Percentiles rank a stretch among this genome's conserved stretches.
Evolutionary conservation across 768 basidiomycete genomes (phyloP).

Genomic region (Trametes gibbosa): DNA sequence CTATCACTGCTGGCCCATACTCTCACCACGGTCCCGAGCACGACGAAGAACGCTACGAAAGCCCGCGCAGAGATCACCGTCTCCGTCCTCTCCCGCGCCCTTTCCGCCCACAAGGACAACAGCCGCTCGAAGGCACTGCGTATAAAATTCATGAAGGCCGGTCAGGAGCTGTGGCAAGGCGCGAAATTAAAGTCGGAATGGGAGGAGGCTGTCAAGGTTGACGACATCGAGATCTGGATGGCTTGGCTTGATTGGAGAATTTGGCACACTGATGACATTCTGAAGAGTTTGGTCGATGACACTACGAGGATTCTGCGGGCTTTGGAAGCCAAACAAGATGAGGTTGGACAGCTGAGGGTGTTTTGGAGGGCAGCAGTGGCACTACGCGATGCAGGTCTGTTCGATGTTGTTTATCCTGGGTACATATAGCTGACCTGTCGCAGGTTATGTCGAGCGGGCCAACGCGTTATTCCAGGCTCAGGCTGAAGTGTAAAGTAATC

Average conservation of each 20-base stretch:
- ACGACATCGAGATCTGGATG: constrained; percentile 63
- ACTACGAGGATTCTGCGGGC: constrained; percentile 45
- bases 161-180: constrained; percentile 68
- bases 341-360: constrained; percentile 49
- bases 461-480: constrained; percentile 82
- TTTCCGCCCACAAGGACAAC: constrained; percentile 54
- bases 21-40: constrained; percentile 56
- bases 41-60: constrained; percentile 66
- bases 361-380: constrained; percentile 70
- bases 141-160: constrained; percentile 66
- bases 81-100: constrained; percentile 64
- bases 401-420: constrained; percentile 9
- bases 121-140: constrained; percentile 46
- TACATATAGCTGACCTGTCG: neutral
- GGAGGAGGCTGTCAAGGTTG: constrained; percentile 57
- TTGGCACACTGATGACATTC: constrained; percentile 41
- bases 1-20: constrained; percentile 60
- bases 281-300: constrained; percentile 54
- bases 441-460: constrained; percentile 73
- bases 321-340: constrained; percentile 32
- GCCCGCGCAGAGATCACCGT: constrained; percentile 70
- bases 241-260: constrained; percentile 82
- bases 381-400: constrained; percentile 60
- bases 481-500: constrained; percentile 63
- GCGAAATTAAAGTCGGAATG: constrained; percentile 59